phyloP scores from a whole-genome alignment of 2,329 filamentous ascomycete genomes.

The Emmonsia crescens region DNA sequence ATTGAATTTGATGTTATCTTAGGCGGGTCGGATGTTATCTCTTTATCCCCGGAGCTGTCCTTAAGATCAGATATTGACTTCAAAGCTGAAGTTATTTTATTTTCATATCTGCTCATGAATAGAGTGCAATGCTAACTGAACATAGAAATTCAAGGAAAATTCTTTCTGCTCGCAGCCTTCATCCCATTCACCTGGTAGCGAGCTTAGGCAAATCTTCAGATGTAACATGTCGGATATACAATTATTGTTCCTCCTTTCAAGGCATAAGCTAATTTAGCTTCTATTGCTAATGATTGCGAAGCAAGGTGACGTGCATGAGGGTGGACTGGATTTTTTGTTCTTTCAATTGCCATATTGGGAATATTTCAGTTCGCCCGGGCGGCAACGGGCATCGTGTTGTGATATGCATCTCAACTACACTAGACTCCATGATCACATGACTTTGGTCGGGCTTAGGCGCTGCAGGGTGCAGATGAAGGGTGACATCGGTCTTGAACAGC shows the following conservation, averaged over 20 bases:
- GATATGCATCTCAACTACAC: background rate
- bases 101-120: no score
- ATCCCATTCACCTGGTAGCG: no score
- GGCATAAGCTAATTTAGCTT: no score
- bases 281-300: no score
- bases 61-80: background rate
- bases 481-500: background rate
- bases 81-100: background rate
- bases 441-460: background rate
- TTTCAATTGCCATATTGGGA: background rate
- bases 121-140: no score
- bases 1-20: background rate
- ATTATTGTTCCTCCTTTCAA: no score
- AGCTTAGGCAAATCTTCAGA: no score
- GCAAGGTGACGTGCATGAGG: no score
- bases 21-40: background rate
- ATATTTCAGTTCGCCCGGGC: no score
- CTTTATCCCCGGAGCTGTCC: background rate
- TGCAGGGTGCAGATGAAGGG: background rate
- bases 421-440: background rate
- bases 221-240: no score
- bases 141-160: no score
- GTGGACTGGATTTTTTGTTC: background rate
- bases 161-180: no score
- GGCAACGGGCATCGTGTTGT: background rate